Percentiles rank a stretch among this genome's conserved stretches.
phyloP scores from a whole-genome alignment of 2,329 filamentous ascomycete species.

The Lecanicillium sp. region DNA sequence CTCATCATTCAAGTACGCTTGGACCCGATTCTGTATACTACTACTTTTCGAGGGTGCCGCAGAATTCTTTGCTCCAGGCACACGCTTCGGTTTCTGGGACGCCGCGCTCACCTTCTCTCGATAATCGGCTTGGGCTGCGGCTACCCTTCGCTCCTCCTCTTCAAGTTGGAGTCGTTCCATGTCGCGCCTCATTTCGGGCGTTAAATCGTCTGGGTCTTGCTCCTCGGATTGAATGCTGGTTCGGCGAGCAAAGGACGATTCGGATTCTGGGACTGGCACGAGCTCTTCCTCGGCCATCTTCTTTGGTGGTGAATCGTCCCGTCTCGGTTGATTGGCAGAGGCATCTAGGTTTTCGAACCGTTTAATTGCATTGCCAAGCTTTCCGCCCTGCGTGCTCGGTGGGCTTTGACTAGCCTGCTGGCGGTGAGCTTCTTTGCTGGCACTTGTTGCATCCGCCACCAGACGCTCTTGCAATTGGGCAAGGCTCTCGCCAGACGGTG shows the following conservation, averaged over 20 bases:
- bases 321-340: conserved; percentile 18
- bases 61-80: conserved; percentile 43
- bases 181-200: conserved; percentile 84
- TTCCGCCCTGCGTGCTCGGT: conserved; percentile 57
- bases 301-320: conserved; percentile 42
- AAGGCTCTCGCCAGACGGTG: too few species aligned
- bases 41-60: conserved; percentile 58
- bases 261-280: conserved; percentile 69
- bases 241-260: conserved; percentile 40
- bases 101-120: conserved; percentile 59
- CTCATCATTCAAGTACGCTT: conserved; percentile 74
- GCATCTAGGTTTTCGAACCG: conserved; percentile 59
- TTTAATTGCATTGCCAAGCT: conserved; percentile 90
- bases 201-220: conserved; percentile 48
- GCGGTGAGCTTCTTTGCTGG: too few species aligned
- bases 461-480: too few species aligned
- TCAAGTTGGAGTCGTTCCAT: conserved; percentile 73
- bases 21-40: conserved; percentile 88
- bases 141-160: conserved; percentile 85
- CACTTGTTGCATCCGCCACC: too few species aligned
- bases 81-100: conserved; percentile 25
- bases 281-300: conserved; percentile 41
- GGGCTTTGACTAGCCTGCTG: too few species aligned
- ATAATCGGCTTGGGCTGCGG: conserved; percentile 82
- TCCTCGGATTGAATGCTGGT: too few species aligned